Percentiles rank a stretch among this genome's conserved stretches.
These are phyloP conservation scores for Calonectria hongkongensis DNA, from an alignment of 2,329 filamentous ascomycete species.

Conservation along the genomic window DNA sequence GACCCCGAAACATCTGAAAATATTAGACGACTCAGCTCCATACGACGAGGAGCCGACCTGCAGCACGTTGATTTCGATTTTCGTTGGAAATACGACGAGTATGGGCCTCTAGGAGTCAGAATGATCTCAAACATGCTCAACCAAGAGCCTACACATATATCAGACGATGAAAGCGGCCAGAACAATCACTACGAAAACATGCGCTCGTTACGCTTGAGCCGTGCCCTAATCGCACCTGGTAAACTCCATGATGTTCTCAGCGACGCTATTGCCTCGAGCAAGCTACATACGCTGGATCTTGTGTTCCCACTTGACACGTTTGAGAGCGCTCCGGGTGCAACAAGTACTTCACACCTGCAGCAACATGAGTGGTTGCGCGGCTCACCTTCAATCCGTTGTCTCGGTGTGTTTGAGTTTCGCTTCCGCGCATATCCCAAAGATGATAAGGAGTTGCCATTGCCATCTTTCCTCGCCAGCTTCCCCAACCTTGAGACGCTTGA, in stretches of 20 bases:
- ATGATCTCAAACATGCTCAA: conserved; percentile 43
- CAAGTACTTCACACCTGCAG: conserved; percentile 56
- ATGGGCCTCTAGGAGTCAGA: conserved; percentile 48
- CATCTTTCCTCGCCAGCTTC: conserved; percentile 60
- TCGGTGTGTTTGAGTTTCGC: conserved; percentile 60
- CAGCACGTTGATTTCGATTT: conserved; percentile 59
- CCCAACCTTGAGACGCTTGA: conserved; percentile 61
- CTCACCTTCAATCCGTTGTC: conserved; percentile 56
- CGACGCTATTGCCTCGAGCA: conserved; percentile 52
- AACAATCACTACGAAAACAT: conserved; percentile 53
- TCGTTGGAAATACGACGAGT: conserved; percentile 51
- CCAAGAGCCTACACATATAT: conserved; percentile 39
- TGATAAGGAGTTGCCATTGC: conserved; percentile 57
- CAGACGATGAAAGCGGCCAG: conserved; percentile 36
- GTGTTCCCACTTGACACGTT: conserved; percentile 58
- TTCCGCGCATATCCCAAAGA: conserved; percentile 56
- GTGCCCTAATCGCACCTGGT: conserved; percentile 51
- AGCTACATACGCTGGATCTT: conserved; percentile 60
- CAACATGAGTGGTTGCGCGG: conserved; percentile 61
- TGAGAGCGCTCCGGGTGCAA: conserved; percentile 50
- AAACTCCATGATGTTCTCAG: conserved; percentile 52
- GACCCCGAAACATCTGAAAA: conserved; percentile 49
- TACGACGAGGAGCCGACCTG: conserved; percentile 53
- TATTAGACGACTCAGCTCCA: conserved; percentile 53
- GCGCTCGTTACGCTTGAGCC: conserved; percentile 55